Conservation (phyloP, 345 rosid species). For the Moricandia arvensis region DNA sequence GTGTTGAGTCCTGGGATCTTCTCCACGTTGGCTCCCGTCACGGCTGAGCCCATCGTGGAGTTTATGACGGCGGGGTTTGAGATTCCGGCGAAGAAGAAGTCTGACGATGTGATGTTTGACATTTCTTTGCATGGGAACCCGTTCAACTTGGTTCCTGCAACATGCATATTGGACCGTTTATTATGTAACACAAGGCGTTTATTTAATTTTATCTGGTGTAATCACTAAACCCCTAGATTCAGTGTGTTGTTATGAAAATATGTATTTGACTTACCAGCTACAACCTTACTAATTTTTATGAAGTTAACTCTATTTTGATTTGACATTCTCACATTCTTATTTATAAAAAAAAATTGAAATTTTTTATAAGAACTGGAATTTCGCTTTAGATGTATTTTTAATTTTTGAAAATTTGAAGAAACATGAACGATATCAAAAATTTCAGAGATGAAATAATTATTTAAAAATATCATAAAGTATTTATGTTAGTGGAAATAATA, state of each 20-base stretch:
- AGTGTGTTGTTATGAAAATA: not conserved
- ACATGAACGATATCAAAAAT: not conserved
- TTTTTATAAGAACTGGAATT: not conserved
- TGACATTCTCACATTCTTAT: not conserved
- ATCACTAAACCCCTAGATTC: not conserved
- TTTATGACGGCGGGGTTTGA: conserved; percentile 49
- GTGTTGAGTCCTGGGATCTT: conserved; percentile 70
- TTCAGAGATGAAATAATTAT: not conserved
- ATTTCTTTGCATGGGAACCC: conserved; percentile 61
- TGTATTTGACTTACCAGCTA: not conserved
- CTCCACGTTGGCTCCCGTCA: conserved; percentile 54
- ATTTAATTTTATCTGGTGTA: not conserved
- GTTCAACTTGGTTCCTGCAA: conserved; percentile 50
- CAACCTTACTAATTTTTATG: not conserved
- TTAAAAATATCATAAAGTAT: not conserved
- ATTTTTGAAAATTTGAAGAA: not conserved
- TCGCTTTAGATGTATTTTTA: not conserved
- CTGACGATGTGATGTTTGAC: conserved; percentile 48
- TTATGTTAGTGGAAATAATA: not conserved
- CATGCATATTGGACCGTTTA: conserved; percentile 4
- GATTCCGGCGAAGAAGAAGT: conserved; percentile 59
- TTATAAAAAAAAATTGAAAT: not conserved
- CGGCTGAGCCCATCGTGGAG: conserved; percentile 53
- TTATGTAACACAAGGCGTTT: not conserved
- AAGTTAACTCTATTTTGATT: not conserved